Conservation (phyloP, 805 yeast species). For the Nakazawaea sp. region DNA sequence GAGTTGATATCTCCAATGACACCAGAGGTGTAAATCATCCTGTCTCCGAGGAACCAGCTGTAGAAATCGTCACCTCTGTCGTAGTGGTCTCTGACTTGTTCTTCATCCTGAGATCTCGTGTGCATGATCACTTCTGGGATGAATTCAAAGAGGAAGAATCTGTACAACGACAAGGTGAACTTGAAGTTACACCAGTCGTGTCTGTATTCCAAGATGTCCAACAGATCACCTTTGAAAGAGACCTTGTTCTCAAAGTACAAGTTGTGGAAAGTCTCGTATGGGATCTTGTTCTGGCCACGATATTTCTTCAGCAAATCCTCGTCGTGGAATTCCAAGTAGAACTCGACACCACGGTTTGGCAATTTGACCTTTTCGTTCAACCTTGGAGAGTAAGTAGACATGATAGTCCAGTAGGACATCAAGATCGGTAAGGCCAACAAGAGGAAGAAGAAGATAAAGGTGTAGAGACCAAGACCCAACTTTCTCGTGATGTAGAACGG, state of each 20-base stretch:
- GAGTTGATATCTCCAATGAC: conserved; percentile 61
- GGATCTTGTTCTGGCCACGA: conserved; percentile 69
- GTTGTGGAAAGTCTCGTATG: conserved; percentile 90
- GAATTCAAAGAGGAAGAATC: conserved; percentile 77
- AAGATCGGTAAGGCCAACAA: conserved; percentile 62
- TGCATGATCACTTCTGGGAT: conserved; percentile 91
- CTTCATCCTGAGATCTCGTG: conserved; percentile 91
- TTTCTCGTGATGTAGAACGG: conserved; percentile 61
- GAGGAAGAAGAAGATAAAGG: conserved; percentile 54
- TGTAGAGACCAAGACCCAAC: conserved; percentile 63
- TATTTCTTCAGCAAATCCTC: conserved; percentile 61
- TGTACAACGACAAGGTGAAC: conserved; percentile 72
- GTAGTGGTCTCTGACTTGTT: conserved; percentile 91
- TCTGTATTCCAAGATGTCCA: conserved; percentile 78
- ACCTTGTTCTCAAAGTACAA: conserved; percentile 80
- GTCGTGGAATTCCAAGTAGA: conserved; percentile 78
- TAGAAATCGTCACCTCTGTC: conserved; percentile 96
- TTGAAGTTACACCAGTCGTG: conserved; percentile 87
- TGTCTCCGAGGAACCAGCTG: conserved; percentile 89
- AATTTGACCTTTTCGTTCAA: conserved; percentile 67
- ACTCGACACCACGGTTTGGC: conserved; percentile 73
- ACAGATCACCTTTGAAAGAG: conserved; percentile 78
- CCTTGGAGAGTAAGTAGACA: conserved; percentile 75
- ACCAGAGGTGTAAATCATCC: conserved; percentile 92
- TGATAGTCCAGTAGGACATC: conserved; percentile 76